Evolutionary conservation across 495 filamentous ascomycete species (phyloP).

Genomic region (Monascus purpureus): DNA sequence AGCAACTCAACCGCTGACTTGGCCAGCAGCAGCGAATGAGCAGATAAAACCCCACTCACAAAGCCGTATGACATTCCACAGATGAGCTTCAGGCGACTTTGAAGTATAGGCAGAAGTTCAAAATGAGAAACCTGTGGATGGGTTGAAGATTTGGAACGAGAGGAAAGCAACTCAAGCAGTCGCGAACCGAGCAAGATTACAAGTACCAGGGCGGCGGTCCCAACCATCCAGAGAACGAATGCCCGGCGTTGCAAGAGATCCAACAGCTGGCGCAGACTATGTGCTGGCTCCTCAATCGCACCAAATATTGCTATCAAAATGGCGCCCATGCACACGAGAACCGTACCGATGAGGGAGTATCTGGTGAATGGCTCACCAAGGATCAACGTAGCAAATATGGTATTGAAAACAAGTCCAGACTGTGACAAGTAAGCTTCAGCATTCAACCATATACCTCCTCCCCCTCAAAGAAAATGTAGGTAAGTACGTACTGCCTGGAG

Average conservation of each 20-base stretch:
- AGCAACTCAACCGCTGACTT: conserved; percentile 95
- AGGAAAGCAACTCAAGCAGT: conserved; percentile 37
- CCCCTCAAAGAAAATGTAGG: background rate
- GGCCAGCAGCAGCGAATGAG: conserved; percentile 82
- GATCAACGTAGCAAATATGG: conserved; percentile 87
- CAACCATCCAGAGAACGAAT: conserved; percentile 87
- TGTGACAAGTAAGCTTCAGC: conserved; percentile 8
- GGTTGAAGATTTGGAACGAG: conserved; percentile 18
- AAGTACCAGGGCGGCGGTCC: conserved; percentile 57
- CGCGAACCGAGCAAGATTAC: conserved; percentile 49
- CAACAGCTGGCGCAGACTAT: conserved; percentile 71
- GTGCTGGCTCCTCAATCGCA: conserved; percentile 87
- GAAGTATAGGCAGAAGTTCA: conserved; percentile 8
- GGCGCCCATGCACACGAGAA: conserved; percentile 76
- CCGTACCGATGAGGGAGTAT: conserved; percentile 77
- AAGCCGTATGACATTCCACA: conserved; percentile 80
- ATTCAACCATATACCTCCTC: conserved; percentile 1
- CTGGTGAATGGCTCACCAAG: conserved; percentile 87
- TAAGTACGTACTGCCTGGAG: conserved; percentile 59
- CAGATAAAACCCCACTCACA: conserved; percentile 85
- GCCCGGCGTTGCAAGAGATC: conserved; percentile 54
- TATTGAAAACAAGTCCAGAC: conserved; percentile 95
- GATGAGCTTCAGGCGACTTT: conserved; percentile 54
- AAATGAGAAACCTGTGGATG: too few species aligned
- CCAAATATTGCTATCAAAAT: conserved; percentile 87